A percentile compares a stretch with the other conserved stretches of the same genome.
Evolutionary conservation across 768 basidiomycete species (phyloP).

Genomic region (Phlebiopsis gigantea): DNA sequence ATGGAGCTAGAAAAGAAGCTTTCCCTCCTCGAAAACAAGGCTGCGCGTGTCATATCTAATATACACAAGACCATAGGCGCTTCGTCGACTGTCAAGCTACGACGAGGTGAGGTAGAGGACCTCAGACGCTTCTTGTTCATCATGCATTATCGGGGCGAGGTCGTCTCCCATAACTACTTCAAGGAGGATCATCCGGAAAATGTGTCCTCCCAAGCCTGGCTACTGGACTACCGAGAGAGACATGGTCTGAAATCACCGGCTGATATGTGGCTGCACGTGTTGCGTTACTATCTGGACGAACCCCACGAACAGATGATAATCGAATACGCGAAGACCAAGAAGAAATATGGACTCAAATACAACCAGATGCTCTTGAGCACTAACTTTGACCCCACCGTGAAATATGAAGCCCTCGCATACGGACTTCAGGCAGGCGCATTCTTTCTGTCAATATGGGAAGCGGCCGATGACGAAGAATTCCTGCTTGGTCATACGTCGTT

Average conservation of each 20-base stretch:
- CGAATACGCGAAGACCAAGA: neutral
- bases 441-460: neutral
- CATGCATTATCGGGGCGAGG: neutral
- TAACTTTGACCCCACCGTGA: neutral
- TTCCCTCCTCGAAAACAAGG: neutral
- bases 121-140: neutral
- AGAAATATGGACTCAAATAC: neutral
- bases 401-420: neutral
- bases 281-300: neutral
- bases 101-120: neutral
- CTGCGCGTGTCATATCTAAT: neutral
- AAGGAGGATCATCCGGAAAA: neutral
- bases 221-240: neutral
- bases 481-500: neutral
- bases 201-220: neutral
- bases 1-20: constrained; percentile 3
- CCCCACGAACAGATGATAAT: neutral
- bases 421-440: neutral
- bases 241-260: neutral
- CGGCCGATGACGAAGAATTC: neutral
- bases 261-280: neutral
- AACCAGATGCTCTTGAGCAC: neutral
- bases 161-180: neutral
- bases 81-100: neutral
- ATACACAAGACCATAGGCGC: neutral